phyloP scores from a whole-genome alignment of 108 stramenopile genomes.

The Pseudonitzschia delicatissima region DNA sequence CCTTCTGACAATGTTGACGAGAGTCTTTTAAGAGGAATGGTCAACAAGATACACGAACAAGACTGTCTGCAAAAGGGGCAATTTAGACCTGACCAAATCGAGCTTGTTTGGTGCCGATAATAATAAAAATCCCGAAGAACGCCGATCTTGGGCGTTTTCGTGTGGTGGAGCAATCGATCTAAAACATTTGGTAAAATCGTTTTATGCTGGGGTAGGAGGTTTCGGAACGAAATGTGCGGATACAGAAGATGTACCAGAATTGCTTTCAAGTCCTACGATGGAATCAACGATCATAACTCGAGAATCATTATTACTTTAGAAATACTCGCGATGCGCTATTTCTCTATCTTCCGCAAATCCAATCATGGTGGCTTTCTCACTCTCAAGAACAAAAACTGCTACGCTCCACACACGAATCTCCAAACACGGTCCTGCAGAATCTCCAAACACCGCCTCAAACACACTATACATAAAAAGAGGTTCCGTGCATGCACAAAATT shows the following conservation, averaged over 20 bases:
- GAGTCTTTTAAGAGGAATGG: conserved; percentile 18
- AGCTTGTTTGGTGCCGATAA: background rate
- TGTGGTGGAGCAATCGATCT: conserved; percentile 16
- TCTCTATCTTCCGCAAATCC: no score
- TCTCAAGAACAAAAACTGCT: no score
- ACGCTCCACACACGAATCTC: no score
- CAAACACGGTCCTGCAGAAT: no score
- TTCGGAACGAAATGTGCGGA: conserved; percentile 10
- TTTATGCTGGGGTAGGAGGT: conserved; percentile 7
- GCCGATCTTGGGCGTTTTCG: background rate
- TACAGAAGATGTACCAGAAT: conserved; percentile 2
- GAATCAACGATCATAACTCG: conserved; percentile 30
- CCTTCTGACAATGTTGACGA: conserved; percentile 11
- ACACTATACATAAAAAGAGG: no score
- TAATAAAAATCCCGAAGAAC: background rate
- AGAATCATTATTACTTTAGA: conserved; percentile 23
- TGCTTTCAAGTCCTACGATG: conserved; percentile 17
- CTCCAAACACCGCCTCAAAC: no score
- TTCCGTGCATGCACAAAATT: no score
- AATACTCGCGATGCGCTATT: no score
- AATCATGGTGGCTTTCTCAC: no score
- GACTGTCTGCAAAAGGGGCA: conserved; percentile 10
- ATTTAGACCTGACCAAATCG: background rate
- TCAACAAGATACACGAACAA: conserved; percentile 19
- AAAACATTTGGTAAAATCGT: conserved; percentile 6